These are phyloP conservation scores for Psilocybe subaeruginosa DNA, from an alignment of 768 basidiomycete species.

Conservation along the genomic window DNA sequence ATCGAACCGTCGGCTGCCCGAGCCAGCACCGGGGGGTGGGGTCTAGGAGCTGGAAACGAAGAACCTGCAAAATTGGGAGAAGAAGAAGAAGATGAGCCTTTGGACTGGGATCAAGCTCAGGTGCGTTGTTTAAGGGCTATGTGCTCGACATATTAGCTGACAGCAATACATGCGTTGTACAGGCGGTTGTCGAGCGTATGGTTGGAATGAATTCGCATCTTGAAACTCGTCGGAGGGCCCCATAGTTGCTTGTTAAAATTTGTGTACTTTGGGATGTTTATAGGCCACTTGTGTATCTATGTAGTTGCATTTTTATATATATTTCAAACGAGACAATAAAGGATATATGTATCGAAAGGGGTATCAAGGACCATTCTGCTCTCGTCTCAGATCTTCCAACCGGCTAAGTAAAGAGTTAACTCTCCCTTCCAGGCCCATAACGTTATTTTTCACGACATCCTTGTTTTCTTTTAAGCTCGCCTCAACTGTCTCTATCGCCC, in stretches of 20 bases:
- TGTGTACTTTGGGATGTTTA: neutral
- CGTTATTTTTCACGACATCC: slow-evolving; percentile 71
- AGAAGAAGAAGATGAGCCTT: slow-evolving; percentile 63
- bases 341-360: slow-evolving; percentile 1
- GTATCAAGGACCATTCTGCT: slow-evolving; percentile 12
- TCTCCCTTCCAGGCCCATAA: slow-evolving; percentile 64
- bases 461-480: slow-evolving; percentile 77
- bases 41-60: slow-evolving; percentile 63
- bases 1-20: slow-evolving; percentile 39
- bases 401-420: slow-evolving; percentile 43
- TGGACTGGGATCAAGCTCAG: slow-evolving; percentile 77
- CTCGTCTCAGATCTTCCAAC: slow-evolving; percentile 42
- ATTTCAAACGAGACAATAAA: neutral
- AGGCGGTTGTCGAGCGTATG: slow-evolving; percentile 63
- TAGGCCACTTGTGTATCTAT: neutral
- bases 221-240: slow-evolving; percentile 32
- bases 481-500: slow-evolving; percentile 75
- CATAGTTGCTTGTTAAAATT: slow-evolving; percentile 13
- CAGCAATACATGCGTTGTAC: neutral
- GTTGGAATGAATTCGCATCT: slow-evolving; percentile 50
- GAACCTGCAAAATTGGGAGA: slow-evolving; percentile 48
- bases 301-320: neutral
- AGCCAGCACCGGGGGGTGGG: slow-evolving; percentile 75
- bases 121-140: slow-evolving; percentile 30
- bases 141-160: neutral